phyloP scores from a whole-genome alignment of 2,329 filamentous ascomycete genomes.

The Nothophoma quercina region DNA sequence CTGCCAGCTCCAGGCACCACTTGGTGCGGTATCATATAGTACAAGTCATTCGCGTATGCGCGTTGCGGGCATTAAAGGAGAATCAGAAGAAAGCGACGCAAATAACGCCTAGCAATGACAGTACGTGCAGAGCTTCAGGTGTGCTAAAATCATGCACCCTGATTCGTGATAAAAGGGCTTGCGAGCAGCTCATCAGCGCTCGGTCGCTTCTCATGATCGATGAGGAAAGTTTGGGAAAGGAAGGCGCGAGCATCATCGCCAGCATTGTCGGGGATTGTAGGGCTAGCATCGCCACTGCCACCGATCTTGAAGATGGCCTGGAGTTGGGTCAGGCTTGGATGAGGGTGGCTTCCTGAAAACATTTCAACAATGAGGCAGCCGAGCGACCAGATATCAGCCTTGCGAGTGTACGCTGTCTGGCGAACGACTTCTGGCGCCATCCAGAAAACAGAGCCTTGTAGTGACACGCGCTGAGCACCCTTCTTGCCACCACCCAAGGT shows the following conservation, averaged over 20 bases:
- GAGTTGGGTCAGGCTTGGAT: constrained; percentile 95
- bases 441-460: constrained; percentile 99
- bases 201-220: constrained; percentile 90
- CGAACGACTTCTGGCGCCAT: constrained; percentile 99
- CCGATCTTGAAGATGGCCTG: constrained; percentile 98
- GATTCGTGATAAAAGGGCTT: constrained; percentile 79
- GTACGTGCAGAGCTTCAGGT: not conserved
- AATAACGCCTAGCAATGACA: constrained; percentile 1
- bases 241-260: constrained; percentile 86
- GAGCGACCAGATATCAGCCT: constrained; percentile 98
- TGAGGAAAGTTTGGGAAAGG: constrained; percentile 88
- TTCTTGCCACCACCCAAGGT: constrained; percentile 64
- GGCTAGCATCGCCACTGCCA: constrained; percentile 83
- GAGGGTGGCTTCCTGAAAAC: constrained; percentile 96
- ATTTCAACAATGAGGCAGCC: constrained; percentile 98
- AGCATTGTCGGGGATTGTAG: constrained; percentile 85
- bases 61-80: constrained; percentile 22
- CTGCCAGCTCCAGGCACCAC: constrained; percentile 8
- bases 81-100: not conserved
- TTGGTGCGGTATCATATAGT: constrained; percentile 24
- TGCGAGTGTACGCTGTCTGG: constrained; percentile 96
- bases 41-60: constrained; percentile 22
- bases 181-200: constrained; percentile 89
- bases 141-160: constrained; percentile 52
- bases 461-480: constrained; percentile 66